Percentiles rank a stretch among this genome's conserved stretches.
phyloP scores from a whole-genome alignment of 2,329 filamentous ascomycete genomes.

The Trichoderma cornu-damae region DNA sequence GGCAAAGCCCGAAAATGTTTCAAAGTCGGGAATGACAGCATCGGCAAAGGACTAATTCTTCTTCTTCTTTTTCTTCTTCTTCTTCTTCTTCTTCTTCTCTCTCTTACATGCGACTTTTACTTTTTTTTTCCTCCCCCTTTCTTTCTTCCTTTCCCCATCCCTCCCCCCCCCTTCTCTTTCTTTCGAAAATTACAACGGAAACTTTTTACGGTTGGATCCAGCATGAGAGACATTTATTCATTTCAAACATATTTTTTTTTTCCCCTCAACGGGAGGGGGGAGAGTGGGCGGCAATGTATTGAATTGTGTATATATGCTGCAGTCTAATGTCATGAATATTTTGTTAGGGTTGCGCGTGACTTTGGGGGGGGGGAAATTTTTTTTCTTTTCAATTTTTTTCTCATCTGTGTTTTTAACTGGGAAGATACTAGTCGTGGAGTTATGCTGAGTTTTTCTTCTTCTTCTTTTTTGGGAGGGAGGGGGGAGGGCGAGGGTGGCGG shows the following conservation, averaged over 20 bases:
- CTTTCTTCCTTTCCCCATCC: no score
- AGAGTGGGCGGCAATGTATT: background rate
- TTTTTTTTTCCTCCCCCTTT: background rate
- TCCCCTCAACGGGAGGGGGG: no score
- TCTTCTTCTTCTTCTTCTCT: background rate
- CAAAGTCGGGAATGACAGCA: conserved; percentile 1
- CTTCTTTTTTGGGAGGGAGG: background rate
- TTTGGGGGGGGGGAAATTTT: no score
- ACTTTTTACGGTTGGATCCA: background rate
- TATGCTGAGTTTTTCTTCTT: conserved; percentile 4
- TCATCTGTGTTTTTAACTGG: background rate
- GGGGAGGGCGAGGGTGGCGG: no score
- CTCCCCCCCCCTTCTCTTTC: no score
- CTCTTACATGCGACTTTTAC: no score
- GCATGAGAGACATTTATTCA: background rate
- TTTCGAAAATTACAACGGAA: background rate
- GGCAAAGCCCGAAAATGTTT: background rate
- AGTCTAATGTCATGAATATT: background rate
- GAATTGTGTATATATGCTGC: conserved; percentile 1
- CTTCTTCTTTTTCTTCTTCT: background rate
- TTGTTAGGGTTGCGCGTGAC: background rate
- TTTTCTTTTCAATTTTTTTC: no score
- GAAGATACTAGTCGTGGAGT: background rate
- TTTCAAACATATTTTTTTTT: background rate
- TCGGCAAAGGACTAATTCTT: background rate